Conservation (phyloP, 2,329 filamentous ascomycete genomes). For the Nemania sp. region DNA sequence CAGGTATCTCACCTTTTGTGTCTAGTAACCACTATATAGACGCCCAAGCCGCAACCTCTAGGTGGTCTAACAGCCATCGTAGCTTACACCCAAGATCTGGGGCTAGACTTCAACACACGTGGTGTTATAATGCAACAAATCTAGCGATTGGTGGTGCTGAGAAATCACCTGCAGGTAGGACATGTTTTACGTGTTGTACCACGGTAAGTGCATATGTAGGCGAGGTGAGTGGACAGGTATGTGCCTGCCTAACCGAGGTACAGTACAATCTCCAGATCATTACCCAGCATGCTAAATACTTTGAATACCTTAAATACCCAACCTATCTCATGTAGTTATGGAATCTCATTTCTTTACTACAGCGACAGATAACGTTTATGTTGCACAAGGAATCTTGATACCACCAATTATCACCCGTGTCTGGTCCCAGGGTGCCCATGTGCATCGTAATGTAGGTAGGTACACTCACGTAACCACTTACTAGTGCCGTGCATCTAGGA, state of each 20-base stretch:
- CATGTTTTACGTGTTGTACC: neutral
- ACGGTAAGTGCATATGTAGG: neutral
- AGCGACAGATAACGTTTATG: neutral
- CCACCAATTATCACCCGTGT: neutral
- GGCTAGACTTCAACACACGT: slow-evolving; percentile 10
- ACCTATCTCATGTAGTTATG: neutral
- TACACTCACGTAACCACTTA: neutral
- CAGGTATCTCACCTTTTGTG: too few species aligned
- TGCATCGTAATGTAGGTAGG: neutral
- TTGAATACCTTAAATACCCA: too few species aligned
- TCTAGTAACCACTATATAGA: too few species aligned
- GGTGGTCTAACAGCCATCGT: too few species aligned
- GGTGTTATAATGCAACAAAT: slow-evolving; percentile 13
- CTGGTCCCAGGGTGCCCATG: neutral
- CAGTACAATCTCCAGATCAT: too few species aligned
- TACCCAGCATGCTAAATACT: too few species aligned
- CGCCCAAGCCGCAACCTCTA: too few species aligned
- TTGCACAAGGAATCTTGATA: neutral
- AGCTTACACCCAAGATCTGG: neutral
- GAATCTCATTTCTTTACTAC: neutral
- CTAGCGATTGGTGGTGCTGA: slow-evolving; percentile 2
- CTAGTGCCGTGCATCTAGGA: neutral
- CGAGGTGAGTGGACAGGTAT: neutral
- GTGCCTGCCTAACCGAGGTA: too few species aligned
- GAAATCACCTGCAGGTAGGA: neutral